Base-by-base conservation (phyloP, 257 asterid species). In the Cordia subcordata region DNA sequence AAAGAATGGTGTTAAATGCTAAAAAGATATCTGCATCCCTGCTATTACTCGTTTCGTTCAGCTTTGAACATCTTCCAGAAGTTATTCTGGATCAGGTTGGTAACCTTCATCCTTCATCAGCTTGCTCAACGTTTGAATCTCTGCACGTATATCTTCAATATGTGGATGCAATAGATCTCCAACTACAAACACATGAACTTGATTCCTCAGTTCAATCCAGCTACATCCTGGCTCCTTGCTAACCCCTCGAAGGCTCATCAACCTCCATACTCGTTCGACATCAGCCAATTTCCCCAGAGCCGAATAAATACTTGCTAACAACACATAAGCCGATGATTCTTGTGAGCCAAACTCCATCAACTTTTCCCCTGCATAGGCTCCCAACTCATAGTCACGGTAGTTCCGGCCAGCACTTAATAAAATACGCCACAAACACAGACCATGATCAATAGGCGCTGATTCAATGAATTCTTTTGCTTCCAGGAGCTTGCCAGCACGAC, bases 221-320 rank as follows among this genome's bases (percentile, higher is more conserved):
- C 97, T 90, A 62, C 94, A 90, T 13, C 96, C 97, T 3, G 97
- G 97, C 75, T 84, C 95, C 67, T 90, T 90, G 49, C 59, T 86
- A 21, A 90, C 62, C 49, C 96, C 85, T 58, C 95, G 80, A 8
- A 57, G 55, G 58, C 68, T 84, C 96, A 90, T 90, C 60, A 76
- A 62, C 76, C 77, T 72, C 63, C 95, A 77, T 10, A 90, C 90
- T 42, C 94, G 68, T 70, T 81, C 81, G 22, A 86, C 95, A 21
- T 86, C 89, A 35, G 72, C 70, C 15, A 64, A 49, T 66, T 81
- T 79, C 17, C 96, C 94, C 74, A 86, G 50, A 6, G 88, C 90
- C 15, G 89, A 74, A 69, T 90, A 90, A 60, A 90, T 84, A 72
- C 94, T 79, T 4, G 97, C 85, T 74, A 90, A 65, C 75, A 90